Conservation (phyloP, 169 alveolate genomes). For the Plasmodium reichenowi region DNA sequence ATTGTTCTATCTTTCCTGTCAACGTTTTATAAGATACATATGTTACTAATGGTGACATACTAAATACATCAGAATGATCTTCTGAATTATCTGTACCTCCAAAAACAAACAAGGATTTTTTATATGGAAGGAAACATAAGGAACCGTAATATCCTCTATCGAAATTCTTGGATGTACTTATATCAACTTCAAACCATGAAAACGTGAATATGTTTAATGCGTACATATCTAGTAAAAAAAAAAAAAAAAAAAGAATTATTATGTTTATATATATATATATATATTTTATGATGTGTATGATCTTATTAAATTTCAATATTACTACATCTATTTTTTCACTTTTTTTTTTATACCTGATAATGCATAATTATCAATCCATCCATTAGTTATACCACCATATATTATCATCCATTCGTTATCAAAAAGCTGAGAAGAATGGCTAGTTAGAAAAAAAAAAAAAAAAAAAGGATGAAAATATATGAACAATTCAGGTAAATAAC, state of each 20-base stretch:
- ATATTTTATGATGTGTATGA: too few relatives aligned
- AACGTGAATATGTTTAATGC: conserved; percentile 67
- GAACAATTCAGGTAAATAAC: conserved; percentile 24
- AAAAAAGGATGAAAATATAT: conserved; percentile 4
- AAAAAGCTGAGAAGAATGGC: conserved; percentile 65
- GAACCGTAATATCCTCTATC: conserved; percentile 76
- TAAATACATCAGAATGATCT: conserved; percentile 59
- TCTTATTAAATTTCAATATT: too few relatives aligned
- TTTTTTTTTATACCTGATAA: conserved; percentile 45
- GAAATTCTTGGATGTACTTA: conserved; percentile 51
- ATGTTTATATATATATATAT: neutral
- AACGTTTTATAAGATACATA: conserved; percentile 64
- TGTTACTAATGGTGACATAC: conserved; percentile 70
- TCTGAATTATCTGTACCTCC: conserved; percentile 52
- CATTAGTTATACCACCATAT: conserved; percentile 75
- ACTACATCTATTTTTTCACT: neutral
- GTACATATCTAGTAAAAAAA: conserved; percentile 51
- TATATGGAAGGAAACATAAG: conserved; percentile 58
- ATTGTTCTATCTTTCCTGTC: conserved; percentile 40
- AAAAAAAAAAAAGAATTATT: neutral
- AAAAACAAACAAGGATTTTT: conserved; percentile 69
- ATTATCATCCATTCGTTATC: conserved; percentile 76
- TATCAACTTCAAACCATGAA: conserved; percentile 72
- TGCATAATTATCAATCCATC: conserved; percentile 76
- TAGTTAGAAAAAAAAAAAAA: conserved; percentile 11